These are phyloP conservation scores for Mortierella sp. DNA, from an alignment of 371 early-diverging fungal species.

Conservation along the genomic window DNA sequence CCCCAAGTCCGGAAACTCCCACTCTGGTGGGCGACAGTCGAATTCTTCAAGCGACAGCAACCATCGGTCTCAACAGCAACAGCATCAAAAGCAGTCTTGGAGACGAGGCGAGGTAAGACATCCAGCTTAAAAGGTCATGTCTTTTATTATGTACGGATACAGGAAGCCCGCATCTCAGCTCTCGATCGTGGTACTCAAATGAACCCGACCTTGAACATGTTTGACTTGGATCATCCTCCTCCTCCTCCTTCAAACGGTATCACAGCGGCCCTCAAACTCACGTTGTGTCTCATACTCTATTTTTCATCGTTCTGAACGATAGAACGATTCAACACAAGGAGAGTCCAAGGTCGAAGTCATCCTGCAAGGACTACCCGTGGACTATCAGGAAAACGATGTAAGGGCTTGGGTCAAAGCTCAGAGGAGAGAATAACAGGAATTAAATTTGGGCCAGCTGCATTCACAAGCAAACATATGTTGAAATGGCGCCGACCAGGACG, in stretches of 20 bases:
- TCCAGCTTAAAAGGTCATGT: background rate
- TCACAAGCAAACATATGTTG: background rate
- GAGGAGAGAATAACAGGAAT: background rate
- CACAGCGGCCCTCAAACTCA: background rate
- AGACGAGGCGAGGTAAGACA: slow-evolving; percentile 1
- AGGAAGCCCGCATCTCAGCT: no score
- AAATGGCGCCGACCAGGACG: no score
- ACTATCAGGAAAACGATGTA: slow-evolving; percentile 42
- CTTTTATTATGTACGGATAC: no score
- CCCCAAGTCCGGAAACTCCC: background rate
- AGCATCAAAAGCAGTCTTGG: background rate
- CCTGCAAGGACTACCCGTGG: slow-evolving; percentile 33
- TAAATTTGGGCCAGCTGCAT: background rate
- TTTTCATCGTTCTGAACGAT: background rate
- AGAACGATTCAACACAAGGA: slow-evolving; percentile 19
- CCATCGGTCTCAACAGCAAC: background rate
- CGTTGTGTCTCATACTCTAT: background rate
- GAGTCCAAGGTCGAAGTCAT: slow-evolving; percentile 44
- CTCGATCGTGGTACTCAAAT: background rate
- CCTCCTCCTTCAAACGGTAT: background rate
- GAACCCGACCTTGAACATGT: background rate
- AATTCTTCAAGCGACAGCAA: background rate
- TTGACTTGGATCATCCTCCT: background rate
- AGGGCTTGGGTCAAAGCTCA: background rate
- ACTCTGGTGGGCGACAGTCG: background rate